Evolutionary conservation across 768 basidiomycete species (phyloP), one percentile per base, ranked within the genome.

Genomic region (Lepiota venenata): DNA sequence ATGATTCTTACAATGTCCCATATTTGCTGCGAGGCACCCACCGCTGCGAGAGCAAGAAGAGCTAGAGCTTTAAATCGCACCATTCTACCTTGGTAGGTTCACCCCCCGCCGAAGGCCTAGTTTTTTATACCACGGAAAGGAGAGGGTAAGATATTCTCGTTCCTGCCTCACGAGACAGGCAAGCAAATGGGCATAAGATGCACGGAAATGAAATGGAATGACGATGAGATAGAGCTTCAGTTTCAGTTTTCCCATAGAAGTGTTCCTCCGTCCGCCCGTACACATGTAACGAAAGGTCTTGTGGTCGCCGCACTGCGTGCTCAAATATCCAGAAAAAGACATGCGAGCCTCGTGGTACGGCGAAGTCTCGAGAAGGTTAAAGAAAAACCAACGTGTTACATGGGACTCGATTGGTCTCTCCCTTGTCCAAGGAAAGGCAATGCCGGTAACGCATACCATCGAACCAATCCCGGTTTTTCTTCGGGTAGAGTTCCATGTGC

Each of bases 1-100:
- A 18, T 15, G 6, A 8, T 16, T 62, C 79, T 56, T 54, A 81
- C 82, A 22, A 81, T 76, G 49, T 82, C 81, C 69, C 71, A 80
- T 52, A 83, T 82, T 50, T 81, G 78, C 57, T 81, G 81, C 14
- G 74, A 77, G 37, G 68, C 65, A 38, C 58, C 69, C 4, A 60
- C 50, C 15, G 53, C 6, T 5, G 38, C 21, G 22, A 47, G 38
- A 15, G 21, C 15, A 51, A 58, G 36, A 9, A 55, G 39, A 3
- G 18, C 3, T 2, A 55, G n/a, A 5, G 29, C 15, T 40, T 5
- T 29, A 6, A 40, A 32, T 16, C 32, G 37, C 39, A 20, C 27
- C 52, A 47, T 54, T 11, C 3, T 16, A 12, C 16, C 4, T 38
- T 46, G 1, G 8, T 5, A 29, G 6, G 4, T 27, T 21, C 42